Percentiles rank a stretch among this genome's conserved stretches.
These are phyloP conservation scores for Actinomortierella wolfii DNA, from an alignment of 371 early-diverging fungal genomes.

Conservation along the genomic window DNA sequence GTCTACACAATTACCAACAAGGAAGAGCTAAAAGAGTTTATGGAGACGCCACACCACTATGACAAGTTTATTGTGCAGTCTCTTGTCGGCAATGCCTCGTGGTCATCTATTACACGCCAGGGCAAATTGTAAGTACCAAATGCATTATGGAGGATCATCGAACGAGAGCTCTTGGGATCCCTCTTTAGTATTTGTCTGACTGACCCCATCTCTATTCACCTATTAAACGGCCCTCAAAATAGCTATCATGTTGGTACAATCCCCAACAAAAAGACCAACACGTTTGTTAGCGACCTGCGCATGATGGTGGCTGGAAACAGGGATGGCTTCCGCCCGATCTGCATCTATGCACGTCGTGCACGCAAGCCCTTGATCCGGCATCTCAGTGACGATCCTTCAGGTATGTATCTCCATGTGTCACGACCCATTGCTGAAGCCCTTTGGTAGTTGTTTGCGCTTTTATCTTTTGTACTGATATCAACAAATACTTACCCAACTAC, in stretches of 20 bases:
- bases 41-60: slow-evolving; percentile 85
- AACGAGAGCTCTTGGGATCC: no score
- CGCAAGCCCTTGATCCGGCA: slow-evolving; percentile 74
- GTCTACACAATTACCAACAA: slow-evolving; percentile 91
- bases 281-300: slow-evolving; percentile 85
- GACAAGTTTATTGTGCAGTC: slow-evolving; percentile 96
- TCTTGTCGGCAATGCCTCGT: slow-evolving; percentile 91
- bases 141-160: background rate
- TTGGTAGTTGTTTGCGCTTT: no score
- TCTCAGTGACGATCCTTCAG: slow-evolving; percentile 64
- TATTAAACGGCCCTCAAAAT: no score
- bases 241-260: slow-evolving; percentile 91
- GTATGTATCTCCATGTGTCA: no score
- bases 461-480: no score
- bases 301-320: slow-evolving; percentile 89
- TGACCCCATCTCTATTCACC: no score
- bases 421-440: no score
- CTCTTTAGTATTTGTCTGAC: no score
- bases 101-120: slow-evolving; percentile 81
- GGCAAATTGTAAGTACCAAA: slow-evolving; percentile 59
- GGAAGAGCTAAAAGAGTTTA: slow-evolving; percentile 75
- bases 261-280: slow-evolving; percentile 88
- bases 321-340: slow-evolving; percentile 85
- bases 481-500: no score
- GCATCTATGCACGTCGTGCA: slow-evolving; percentile 87